phyloP scores from a whole-genome alignment of 2,329 filamentous ascomycete species.

The Phaeophleospora eucalypticola region DNA sequence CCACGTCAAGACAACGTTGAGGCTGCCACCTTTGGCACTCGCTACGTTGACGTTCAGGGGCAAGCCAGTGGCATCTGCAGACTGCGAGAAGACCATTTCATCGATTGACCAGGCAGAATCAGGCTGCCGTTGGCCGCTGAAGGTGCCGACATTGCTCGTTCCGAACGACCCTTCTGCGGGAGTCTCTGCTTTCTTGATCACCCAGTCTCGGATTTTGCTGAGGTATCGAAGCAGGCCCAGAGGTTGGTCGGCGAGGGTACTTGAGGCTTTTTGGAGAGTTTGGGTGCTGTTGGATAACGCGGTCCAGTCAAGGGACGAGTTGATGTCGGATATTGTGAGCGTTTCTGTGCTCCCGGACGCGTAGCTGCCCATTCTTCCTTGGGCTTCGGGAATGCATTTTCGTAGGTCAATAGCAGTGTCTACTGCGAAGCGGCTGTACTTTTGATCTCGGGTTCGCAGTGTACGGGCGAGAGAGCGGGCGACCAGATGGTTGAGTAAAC shows the following conservation, averaged over 20 bases:
- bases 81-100: slow-evolving; percentile 44
- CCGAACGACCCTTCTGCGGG: slow-evolving; percentile 42
- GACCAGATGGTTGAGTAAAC: slow-evolving; percentile 39
- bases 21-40: slow-evolving; percentile 37
- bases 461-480: slow-evolving; percentile 36
- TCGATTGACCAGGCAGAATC: slow-evolving; percentile 24
- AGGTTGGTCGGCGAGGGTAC: slow-evolving; percentile 37
- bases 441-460: slow-evolving; percentile 19
- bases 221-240: slow-evolving; percentile 44
- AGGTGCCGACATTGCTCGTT: slow-evolving; percentile 44
- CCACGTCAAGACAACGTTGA: slow-evolving; percentile 43
- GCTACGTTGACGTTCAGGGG: slow-evolving; percentile 42
- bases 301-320: slow-evolving; percentile 31
- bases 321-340: neutral
- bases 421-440: slow-evolving; percentile 35
- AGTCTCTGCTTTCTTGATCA: slow-evolving; percentile 36
- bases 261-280: slow-evolving; percentile 31
- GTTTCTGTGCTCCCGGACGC: slow-evolving; percentile 20
- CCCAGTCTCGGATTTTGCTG: slow-evolving; percentile 40
- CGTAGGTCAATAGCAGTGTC: slow-evolving; percentile 43
- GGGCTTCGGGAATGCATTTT: slow-evolving; percentile 29
- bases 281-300: slow-evolving; percentile 32
- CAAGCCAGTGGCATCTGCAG: slow-evolving; percentile 37
- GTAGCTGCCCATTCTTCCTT: slow-evolving; percentile 38
- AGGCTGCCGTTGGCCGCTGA: slow-evolving; percentile 24